phyloP scores from a whole-genome alignment of 306 rosid genomes.

The Carpinus fangiana region DNA sequence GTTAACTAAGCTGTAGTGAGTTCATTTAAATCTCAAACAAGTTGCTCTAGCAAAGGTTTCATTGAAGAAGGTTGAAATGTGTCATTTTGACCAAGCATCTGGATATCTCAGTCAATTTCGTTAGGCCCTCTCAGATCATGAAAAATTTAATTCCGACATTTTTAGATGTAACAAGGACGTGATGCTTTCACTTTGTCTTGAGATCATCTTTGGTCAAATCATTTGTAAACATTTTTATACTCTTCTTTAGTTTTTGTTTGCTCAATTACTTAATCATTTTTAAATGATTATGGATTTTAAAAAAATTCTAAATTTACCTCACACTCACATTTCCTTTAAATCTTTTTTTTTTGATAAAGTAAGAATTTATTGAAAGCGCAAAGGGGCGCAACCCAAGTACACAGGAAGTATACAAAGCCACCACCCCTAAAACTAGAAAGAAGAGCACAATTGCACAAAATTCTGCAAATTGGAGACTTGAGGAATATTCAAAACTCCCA shows the following conservation, averaged over 20 bases:
- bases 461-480: no score
- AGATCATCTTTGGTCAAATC: background rate
- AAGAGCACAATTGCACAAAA: no score
- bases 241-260: background rate
- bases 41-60: background rate
- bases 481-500: no score
- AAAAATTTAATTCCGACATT: background rate
- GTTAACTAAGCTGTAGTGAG: slow-evolving; percentile 8
- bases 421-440: no score
- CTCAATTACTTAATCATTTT: background rate
- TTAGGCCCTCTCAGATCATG: background rate
- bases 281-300: background rate
- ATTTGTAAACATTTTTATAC: background rate
- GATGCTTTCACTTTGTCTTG: background rate
- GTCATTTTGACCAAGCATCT: background rate
- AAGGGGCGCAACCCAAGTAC: no score
- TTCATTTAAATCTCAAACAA: background rate
- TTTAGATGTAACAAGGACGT: background rate
- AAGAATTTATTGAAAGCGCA: no score
- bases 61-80: background rate
- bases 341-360: no score
- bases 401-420: no score
- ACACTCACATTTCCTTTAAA: background rate
- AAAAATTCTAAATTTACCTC: background rate
- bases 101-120: background rate